Percentiles rank a stretch among this genome's conserved stretches.
Evolutionary conservation across 228 moss, liverwort and hornwort genomes (phyloP).

Genomic region (Sphagnum magellanicum): DNA sequence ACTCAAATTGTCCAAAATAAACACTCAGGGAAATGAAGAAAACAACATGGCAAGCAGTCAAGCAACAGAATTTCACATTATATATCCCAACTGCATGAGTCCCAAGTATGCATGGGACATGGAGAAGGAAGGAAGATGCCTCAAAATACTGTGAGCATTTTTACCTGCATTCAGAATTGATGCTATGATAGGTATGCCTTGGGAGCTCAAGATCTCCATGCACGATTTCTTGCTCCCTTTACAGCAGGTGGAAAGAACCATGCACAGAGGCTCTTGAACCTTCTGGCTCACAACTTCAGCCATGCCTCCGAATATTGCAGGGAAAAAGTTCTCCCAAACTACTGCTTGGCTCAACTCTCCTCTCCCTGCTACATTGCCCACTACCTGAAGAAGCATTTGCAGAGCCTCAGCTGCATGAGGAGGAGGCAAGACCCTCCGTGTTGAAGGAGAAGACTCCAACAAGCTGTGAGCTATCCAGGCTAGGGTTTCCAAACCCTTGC

Average conservation of each 20-base stretch:
- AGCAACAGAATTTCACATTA: too few relatives aligned
- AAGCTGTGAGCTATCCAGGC: slow-evolving; percentile 21
- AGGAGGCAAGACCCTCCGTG: not conserved
- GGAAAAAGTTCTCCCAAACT: slow-evolving; percentile 61
- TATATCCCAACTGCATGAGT: too few relatives aligned
- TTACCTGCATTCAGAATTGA: slow-evolving; percentile 35
- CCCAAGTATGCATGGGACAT: too few relatives aligned
- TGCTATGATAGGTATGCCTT: slow-evolving; percentile 40
- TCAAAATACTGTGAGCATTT: not conserved
- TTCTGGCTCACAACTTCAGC: slow-evolving; percentile 25
- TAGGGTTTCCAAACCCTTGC: slow-evolving; percentile 30
- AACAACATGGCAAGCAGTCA: too few relatives aligned
- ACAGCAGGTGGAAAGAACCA: slow-evolving; percentile 74
- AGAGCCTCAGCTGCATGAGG: slow-evolving; percentile 19
- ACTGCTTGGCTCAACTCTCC: slow-evolving; percentile 51
- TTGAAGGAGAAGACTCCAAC: not conserved
- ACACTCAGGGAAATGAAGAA: too few relatives aligned
- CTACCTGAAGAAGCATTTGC: slow-evolving; percentile 64
- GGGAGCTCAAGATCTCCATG: slow-evolving; percentile 42
- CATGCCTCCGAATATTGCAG: slow-evolving; percentile 26
- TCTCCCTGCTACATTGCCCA: slow-evolving; percentile 64
- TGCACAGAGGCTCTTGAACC: slow-evolving; percentile 56
- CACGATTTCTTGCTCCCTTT: slow-evolving; percentile 32
- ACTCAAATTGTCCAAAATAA: too few relatives aligned
- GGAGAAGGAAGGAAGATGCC: too few relatives aligned